These are phyloP conservation scores for Barnettozyma wickerhamii DNA, from an alignment of 805 yeast genomes.

Conservation along the genomic window DNA sequence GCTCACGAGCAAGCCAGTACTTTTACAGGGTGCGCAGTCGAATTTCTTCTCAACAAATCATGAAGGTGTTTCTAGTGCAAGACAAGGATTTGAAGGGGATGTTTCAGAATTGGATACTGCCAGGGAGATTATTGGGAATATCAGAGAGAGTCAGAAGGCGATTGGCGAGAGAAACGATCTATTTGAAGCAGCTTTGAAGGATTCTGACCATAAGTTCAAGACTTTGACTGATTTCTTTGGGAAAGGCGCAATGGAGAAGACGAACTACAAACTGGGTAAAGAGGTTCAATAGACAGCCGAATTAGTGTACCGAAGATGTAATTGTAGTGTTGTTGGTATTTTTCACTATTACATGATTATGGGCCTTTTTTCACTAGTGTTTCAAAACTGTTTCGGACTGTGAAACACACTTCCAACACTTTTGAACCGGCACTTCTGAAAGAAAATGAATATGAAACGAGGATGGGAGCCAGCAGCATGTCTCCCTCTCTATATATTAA, in stretches of 20 bases:
- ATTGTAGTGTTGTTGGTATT: background rate
- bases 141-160: constrained; percentile 56
- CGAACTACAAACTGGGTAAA: constrained; percentile 6
- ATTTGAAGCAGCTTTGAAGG: constrained; percentile 51
- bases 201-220: constrained; percentile 59
- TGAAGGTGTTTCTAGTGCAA: too few relatives aligned
- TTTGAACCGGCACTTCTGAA: too few relatives aligned
- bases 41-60: constrained; percentile 35
- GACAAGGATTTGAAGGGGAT: too few relatives aligned
- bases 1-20: constrained; percentile 32
- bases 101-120: too few relatives aligned
- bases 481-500: too few relatives aligned
- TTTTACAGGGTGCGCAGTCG: constrained; percentile 34
- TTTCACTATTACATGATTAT: too few relatives aligned
- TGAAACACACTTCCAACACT: constrained; percentile 8
- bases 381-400: constrained; percentile 1
- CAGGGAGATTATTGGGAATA: constrained; percentile 56
- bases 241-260: constrained; percentile 74
- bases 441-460: too few relatives aligned
- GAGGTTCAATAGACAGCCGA: too few relatives aligned
- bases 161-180: constrained; percentile 58
- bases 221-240: constrained; percentile 81
- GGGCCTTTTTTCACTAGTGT: too few relatives aligned
- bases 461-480: too few relatives aligned
- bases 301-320: too few relatives aligned